Conservation (phyloP, 768 basidiomycete species). For the Psilocybe sp. region DNA sequence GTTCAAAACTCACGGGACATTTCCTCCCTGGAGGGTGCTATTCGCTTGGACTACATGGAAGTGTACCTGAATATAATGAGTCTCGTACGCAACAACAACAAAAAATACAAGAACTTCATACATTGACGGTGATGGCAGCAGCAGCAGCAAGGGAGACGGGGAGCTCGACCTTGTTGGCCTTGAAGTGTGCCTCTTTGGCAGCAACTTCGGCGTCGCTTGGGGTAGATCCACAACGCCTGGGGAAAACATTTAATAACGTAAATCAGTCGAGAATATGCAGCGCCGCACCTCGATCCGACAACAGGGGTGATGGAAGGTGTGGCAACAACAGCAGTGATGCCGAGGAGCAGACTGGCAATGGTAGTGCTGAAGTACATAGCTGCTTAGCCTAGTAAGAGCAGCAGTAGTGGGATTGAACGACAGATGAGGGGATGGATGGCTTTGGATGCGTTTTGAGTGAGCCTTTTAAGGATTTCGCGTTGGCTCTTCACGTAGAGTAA, state of each 20-base stretch:
- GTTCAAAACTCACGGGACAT: constrained; percentile 34
- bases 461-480: no score
- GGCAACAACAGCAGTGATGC: constrained; percentile 25
- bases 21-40: constrained; percentile 32
- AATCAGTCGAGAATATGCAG: neutral
- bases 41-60: constrained; percentile 35
- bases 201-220: constrained; percentile 32
- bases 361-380: constrained; percentile 23
- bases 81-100: neutral
- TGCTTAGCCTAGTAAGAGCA: neutral
- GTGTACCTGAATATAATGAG: constrained; percentile 26
- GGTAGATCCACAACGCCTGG: constrained; percentile 36
- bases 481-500: no score
- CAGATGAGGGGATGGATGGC: neutral
- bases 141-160: constrained; percentile 12
- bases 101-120: constrained; percentile 1
- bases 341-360: constrained; percentile 24
- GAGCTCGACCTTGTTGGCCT: constrained; percentile 33
- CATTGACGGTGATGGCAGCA: constrained; percentile 14
- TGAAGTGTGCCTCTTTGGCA: constrained; percentile 39
- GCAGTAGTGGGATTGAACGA: neutral
- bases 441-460: no score
- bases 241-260: neutral
- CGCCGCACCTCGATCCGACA: constrained; percentile 12
- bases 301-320: constrained; percentile 22